A percentile compares a stretch with the other conserved stretches of the same genome.
These are phyloP conservation scores for Cinnamomum micranthum DNA, from an alignment of 164 flowering plant genomes.

Conservation along the genomic window DNA sequence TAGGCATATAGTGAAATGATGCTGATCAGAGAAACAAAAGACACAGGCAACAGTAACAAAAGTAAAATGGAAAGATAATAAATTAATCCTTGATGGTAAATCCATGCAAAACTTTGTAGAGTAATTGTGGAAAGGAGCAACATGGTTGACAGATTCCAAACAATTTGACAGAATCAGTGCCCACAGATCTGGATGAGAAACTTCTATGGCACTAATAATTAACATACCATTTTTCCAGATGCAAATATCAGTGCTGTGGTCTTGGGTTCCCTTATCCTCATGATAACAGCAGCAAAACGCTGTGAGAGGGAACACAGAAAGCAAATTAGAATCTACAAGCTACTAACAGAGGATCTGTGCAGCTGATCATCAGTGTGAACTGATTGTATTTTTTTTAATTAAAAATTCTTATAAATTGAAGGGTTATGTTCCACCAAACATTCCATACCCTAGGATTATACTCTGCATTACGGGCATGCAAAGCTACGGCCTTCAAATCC, in stretches of 20 bases:
- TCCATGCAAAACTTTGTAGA: too few species aligned
- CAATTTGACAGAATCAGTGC: too few species aligned
- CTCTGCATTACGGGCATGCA: slow-evolving; percentile 90
- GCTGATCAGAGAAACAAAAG: too few species aligned
- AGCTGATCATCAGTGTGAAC: background rate
- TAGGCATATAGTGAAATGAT: too few species aligned
- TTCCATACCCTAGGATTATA: slow-evolving; percentile 78
- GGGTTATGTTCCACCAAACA: background rate
- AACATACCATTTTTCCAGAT: slow-evolving; percentile 87
- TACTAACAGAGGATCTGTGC: background rate
- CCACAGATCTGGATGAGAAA: background rate
- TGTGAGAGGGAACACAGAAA: slow-evolving; percentile 19
- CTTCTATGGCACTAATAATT: background rate
- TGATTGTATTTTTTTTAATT: too few species aligned
- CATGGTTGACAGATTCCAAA: too few species aligned
- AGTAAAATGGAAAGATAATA: too few species aligned
- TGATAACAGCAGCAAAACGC: slow-evolving; percentile 97
- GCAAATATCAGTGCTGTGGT: slow-evolving; percentile 93
- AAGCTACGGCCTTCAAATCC: slow-evolving; percentile 78
- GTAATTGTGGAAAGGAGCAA: too few species aligned
- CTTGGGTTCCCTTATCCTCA: slow-evolving; percentile 89
- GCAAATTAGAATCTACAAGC: background rate
- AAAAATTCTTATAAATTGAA: too few species aligned
- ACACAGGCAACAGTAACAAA: too few species aligned
- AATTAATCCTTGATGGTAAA: too few species aligned